Evolutionary conservation across 345 rosid species (phyloP).

Genomic region (Populus tremula): DNA sequence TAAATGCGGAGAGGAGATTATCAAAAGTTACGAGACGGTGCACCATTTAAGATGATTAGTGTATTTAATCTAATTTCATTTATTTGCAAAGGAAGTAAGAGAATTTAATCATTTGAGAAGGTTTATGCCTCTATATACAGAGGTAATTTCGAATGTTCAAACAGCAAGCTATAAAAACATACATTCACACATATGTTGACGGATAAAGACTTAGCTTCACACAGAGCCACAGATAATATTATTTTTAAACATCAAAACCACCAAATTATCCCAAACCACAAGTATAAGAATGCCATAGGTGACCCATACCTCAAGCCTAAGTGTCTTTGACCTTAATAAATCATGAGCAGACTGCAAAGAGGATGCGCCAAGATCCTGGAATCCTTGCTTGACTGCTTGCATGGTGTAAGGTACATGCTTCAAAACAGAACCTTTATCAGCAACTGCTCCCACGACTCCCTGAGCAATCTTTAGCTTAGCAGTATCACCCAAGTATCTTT

Average conservation of each 20-base stretch:
- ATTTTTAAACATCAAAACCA: background rate
- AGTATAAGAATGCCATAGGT: background rate
- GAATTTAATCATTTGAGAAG: background rate
- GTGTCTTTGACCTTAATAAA: constrained; percentile 59
- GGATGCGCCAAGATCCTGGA: constrained; percentile 91
- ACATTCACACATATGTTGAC: background rate
- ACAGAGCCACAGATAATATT: background rate
- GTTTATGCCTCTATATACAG: background rate
- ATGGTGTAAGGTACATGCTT: constrained; percentile 78
- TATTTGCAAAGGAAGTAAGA: background rate
- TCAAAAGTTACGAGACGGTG: background rate
- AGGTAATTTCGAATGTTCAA: background rate
- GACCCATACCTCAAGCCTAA: constrained; percentile 74
- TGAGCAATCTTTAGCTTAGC: constrained; percentile 91
- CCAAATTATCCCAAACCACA: background rate
- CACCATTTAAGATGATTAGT: background rate
- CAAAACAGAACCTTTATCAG: constrained; percentile 90
- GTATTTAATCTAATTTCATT: background rate
- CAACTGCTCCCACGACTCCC: constrained; percentile 95
- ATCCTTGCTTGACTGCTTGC: constrained; percentile 98
- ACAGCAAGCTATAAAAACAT: background rate
- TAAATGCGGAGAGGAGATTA: too few relatives aligned
- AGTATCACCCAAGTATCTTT: constrained; percentile 81
- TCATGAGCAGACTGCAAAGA: constrained; percentile 74
- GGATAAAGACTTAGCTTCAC: background rate